Evolutionary conservation across 208 protist genomes (phyloP).

Genomic region (Naegleria gruberi): DNA sequence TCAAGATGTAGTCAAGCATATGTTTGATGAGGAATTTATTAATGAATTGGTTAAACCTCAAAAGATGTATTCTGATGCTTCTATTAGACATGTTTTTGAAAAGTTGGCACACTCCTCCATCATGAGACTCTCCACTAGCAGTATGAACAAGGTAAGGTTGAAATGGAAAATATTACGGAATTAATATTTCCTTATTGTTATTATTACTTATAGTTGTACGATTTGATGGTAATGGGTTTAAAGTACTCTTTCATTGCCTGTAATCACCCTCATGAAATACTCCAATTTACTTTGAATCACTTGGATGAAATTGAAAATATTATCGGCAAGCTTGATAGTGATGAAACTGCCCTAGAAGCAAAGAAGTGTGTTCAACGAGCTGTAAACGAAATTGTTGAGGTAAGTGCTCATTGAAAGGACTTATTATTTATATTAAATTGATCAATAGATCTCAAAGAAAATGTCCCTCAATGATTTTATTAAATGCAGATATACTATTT

Average conservation of each 20-base stretch:
- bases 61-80: constrained; percentile 51
- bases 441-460: neutral
- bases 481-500: neutral
- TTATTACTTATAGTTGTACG: constrained; percentile 54
- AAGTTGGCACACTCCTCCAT: constrained; percentile 64
- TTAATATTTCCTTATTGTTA: neutral
- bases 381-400: neutral
- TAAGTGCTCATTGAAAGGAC: neutral
- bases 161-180: neutral
- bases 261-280: constrained; percentile 63
- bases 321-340: neutral
- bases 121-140: constrained; percentile 67
- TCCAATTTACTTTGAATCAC: constrained; percentile 73
- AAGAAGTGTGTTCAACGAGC: neutral
- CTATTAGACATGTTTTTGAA: constrained; percentile 60
- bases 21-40: constrained; percentile 64
- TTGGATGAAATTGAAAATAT: constrained; percentile 49
- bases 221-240: constrained; percentile 78
- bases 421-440: neutral
- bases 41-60: constrained; percentile 70
- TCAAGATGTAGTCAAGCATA: constrained; percentile 58
- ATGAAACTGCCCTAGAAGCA: neutral
- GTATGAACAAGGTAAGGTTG: constrained; percentile 59
- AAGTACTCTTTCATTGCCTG: constrained; percentile 72
- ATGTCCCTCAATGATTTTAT: neutral